Percentiles rank a stretch among this genome's conserved stretches.
These are phyloP conservation scores for Artomyces pyxidatus DNA, from an alignment of 768 basidiomycete genomes.

Conservation along the genomic window DNA sequence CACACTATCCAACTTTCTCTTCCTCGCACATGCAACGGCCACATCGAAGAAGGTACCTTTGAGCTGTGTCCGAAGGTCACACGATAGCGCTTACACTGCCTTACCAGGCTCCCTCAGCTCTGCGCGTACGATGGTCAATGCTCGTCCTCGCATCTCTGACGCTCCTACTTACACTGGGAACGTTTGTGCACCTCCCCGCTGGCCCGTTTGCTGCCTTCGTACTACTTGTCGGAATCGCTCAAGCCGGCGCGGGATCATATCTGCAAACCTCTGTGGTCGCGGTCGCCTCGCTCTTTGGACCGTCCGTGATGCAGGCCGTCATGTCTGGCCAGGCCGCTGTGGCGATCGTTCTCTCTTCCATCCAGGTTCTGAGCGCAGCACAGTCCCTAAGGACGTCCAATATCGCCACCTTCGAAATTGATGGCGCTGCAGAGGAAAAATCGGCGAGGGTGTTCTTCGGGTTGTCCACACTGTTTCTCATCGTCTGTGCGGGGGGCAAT, in stretches of 20 bases:
- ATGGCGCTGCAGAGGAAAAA: conserved; percentile 51
- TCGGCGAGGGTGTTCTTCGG: conserved; percentile 71
- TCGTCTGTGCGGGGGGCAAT: conserved; percentile 46
- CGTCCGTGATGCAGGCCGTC: conserved; percentile 60
- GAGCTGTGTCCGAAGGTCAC: too few relatives aligned
- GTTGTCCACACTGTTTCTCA: conserved; percentile 58
- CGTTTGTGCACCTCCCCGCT: conserved; percentile 46
- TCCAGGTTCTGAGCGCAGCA: conserved; percentile 62
- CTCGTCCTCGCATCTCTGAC: conserved; percentile 45
- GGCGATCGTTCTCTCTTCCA: conserved; percentile 70
- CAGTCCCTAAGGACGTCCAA: conserved; percentile 38
- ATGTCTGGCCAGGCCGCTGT: conserved; percentile 84
- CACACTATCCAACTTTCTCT: conserved; percentile 58
- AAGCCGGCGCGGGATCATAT: conserved; percentile 62
- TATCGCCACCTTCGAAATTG: conserved; percentile 5
- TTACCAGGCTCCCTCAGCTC: conserved; percentile 58
- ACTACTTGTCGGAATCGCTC: conserved; percentile 47
- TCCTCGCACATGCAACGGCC: conserved; percentile 66
- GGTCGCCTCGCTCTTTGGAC: conserved; percentile 76
- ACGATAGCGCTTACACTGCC: too few relatives aligned
- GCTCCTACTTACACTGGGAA: conserved; percentile 56
- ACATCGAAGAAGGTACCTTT: conserved; percentile 56
- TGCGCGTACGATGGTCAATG: conserved; percentile 45
- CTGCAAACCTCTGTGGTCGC: conserved; percentile 73
- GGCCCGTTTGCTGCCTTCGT: conserved; percentile 59